Conservation (phyloP, 768 basidiomycete genomes). For the Hericium erinaceus region DNA sequence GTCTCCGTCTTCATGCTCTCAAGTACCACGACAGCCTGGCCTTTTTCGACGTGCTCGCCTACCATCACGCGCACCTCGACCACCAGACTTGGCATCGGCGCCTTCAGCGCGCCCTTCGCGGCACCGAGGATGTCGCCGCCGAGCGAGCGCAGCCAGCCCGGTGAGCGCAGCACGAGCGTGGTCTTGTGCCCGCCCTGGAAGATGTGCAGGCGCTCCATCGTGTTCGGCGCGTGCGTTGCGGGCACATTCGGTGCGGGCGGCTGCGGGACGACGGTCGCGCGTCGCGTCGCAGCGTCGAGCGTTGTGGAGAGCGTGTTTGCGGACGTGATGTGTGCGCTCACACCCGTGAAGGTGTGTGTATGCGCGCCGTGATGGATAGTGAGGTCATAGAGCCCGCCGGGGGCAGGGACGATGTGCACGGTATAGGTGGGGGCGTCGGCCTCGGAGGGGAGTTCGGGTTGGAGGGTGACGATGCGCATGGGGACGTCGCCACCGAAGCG, state of each 20-base stretch:
- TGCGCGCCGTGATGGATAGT: conserved; percentile 30
- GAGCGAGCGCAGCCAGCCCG: conserved; percentile 60
- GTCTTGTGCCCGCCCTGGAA: conserved; percentile 58
- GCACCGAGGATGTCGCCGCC: conserved; percentile 48
- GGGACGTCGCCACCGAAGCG: conserved; percentile 72
- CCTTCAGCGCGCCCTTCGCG: conserved; percentile 57
- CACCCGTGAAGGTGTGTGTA: conserved; percentile 32
- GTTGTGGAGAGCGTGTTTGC: conserved; percentile 45
- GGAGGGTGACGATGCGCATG: conserved; percentile 52
- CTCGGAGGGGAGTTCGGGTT: conserved; percentile 36
- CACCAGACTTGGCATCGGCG: conserved; percentile 91
- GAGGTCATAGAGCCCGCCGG: conserved; percentile 34
- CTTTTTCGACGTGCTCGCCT: conserved; percentile 73
- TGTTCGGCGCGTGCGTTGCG: conserved; percentile 42
- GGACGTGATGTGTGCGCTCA: conserved; percentile 48
- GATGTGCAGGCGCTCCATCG: conserved; percentile 69
- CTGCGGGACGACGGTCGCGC: conserved; percentile 74
- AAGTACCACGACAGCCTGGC: conserved; percentile 72
- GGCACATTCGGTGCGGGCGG: conserved; percentile 42
- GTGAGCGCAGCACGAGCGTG: conserved; percentile 57
- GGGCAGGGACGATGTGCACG: conserved; percentile 37
- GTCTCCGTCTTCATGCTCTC: conserved; percentile 99
- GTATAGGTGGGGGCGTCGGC: conserved; percentile 19
- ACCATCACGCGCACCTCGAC: conserved; percentile 76
- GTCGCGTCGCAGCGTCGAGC: conserved; percentile 37